phyloP scores from a whole-genome alignment of 805 yeast species.

The Kluyveromyces dobzhanskii region DNA sequence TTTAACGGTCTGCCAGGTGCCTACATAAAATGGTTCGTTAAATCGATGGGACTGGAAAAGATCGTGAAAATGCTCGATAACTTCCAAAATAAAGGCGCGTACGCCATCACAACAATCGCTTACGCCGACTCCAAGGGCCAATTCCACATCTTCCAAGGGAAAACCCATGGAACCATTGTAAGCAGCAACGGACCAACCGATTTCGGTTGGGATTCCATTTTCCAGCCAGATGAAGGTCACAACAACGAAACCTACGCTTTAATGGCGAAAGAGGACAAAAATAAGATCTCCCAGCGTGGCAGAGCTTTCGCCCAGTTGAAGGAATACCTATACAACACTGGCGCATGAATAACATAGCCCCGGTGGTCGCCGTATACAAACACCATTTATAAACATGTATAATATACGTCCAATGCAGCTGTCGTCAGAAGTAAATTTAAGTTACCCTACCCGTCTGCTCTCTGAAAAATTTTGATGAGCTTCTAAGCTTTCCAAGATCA shows the following conservation, averaged over 20 bases:
- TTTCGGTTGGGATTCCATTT: slow-evolving; percentile 94
- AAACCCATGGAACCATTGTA: slow-evolving; percentile 75
- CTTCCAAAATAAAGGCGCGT: slow-evolving; percentile 77
- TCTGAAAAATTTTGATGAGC: slow-evolving; percentile 5
- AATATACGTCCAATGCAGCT: no score
- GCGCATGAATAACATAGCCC: no score
- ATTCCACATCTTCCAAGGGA: slow-evolving; percentile 77
- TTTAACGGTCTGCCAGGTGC: slow-evolving; percentile 90
- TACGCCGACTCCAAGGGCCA: slow-evolving; percentile 79
- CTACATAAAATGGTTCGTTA: slow-evolving; percentile 85
- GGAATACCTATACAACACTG: slow-evolving; percentile 34
- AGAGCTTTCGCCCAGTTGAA: slow-evolving; percentile 71
- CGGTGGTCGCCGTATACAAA: no score
- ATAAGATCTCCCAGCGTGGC: slow-evolving; percentile 78
- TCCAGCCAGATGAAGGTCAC: slow-evolving; percentile 47
- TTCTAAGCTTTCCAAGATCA: not conserved
- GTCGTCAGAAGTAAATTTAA: not conserved
- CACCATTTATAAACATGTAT: no score
- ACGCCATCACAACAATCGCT: slow-evolving; percentile 88
- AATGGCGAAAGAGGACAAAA: slow-evolving; percentile 69
- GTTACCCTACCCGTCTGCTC: not conserved
- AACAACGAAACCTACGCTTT: slow-evolving; percentile 83
- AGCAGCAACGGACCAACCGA: slow-evolving; percentile 64
- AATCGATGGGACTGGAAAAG: slow-evolving; percentile 66
- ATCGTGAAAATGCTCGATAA: slow-evolving; percentile 69